Conservation (phyloP, 2,329 filamentous ascomycete genomes). For the Taxawa tesnikishii region DNA sequence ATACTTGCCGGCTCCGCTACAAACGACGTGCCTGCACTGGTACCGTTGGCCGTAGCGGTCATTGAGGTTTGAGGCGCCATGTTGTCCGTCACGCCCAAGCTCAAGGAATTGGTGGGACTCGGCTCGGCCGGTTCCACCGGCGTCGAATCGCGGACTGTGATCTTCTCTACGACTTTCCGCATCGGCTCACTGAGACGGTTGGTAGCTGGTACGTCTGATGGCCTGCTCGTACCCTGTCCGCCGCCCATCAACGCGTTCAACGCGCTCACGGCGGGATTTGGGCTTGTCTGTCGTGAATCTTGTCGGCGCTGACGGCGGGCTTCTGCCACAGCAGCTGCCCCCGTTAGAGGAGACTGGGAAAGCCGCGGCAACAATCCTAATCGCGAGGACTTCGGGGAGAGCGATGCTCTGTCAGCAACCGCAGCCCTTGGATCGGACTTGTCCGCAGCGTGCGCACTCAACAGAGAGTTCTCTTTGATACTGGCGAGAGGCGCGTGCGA, state of each 20-base stretch:
- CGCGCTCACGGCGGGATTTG: slow-evolving; percentile 32
- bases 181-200: slow-evolving; percentile 36
- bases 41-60: slow-evolving; percentile 38
- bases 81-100: slow-evolving; percentile 41
- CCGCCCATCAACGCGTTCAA: slow-evolving; percentile 31
- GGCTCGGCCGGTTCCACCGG: slow-evolving; percentile 33
- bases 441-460: slow-evolving; percentile 13
- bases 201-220: slow-evolving; percentile 29
- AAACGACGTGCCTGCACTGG: slow-evolving; percentile 19
- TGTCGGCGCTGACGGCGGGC: slow-evolving; percentile 24
- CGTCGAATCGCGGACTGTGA: slow-evolving; percentile 33
- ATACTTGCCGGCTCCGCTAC: slow-evolving; percentile 22
- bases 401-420: slow-evolving; percentile 10
- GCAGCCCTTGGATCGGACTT: slow-evolving; percentile 10
- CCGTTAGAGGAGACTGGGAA: slow-evolving; percentile 32
- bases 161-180: slow-evolving; percentile 33
- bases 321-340: slow-evolving; percentile 35
- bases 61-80: slow-evolving; percentile 17
- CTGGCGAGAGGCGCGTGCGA: slow-evolving; percentile 12
- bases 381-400: slow-evolving; percentile 30
- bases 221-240: slow-evolving; percentile 27
- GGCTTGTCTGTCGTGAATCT: slow-evolving; percentile 30
- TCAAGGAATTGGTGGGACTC: slow-evolving; percentile 40
- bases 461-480: slow-evolving; percentile 12
- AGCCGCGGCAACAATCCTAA: slow-evolving; percentile 24